Conservation (phyloP, 495 filamentous ascomycete genomes). For the Xylaria acuta region DNA sequence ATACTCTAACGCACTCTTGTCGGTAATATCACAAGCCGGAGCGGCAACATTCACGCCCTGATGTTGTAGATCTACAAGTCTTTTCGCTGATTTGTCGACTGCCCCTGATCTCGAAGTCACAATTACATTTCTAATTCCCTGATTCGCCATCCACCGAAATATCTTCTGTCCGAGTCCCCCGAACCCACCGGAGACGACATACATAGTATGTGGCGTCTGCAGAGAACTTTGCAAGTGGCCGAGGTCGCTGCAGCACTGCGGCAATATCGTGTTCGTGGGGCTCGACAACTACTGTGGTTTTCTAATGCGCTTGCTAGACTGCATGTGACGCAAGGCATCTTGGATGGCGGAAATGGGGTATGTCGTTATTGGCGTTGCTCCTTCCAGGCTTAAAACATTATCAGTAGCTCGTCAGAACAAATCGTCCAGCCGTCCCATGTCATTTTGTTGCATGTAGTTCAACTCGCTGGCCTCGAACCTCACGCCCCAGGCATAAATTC, state of each 20-base stretch:
- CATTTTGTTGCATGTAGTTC: neutral
- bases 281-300: conserved; percentile 22
- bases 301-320: conserved; percentile 8
- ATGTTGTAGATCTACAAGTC: neutral
- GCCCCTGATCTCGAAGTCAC: conserved; percentile 37
- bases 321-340: conserved; percentile 30
- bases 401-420: neutral
- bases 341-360: conserved; percentile 2
- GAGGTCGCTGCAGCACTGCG: neutral
- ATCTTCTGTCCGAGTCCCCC: conserved; percentile 46
- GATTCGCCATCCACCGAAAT: conserved; percentile 47
- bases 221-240: neutral
- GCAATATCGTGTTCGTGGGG: conserved; percentile 1
- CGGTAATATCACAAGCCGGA: neutral
- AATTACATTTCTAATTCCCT: conserved; percentile 43
- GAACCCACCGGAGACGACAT: conserved; percentile 49
- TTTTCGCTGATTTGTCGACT: neutral
- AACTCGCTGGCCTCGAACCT: neutral
- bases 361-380: neutral
- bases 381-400: neutral
- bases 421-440: neutral
- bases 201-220: conserved; percentile 30
- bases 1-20: neutral
- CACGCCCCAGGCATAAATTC: neutral
- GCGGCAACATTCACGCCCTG: neutral